Base-by-base conservation (phyloP, 2,329 filamentous ascomycete species). In the Pseudogymnoascus sp. region DNA sequence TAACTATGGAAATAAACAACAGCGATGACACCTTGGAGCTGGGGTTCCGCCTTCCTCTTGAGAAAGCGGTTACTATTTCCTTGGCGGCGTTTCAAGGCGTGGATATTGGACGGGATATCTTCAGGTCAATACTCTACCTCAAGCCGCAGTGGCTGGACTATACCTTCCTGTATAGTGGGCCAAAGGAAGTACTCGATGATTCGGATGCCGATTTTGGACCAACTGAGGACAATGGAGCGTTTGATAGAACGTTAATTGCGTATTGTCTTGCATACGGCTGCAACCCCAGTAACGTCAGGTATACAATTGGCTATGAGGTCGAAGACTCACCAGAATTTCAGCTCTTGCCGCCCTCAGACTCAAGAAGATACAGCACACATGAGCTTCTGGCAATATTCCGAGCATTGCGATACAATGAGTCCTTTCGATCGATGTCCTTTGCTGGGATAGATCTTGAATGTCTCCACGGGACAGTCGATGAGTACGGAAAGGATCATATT, bases 331-430 rank as follows among this genome's bases (percentile, higher is more conserved):
- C 87, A 4, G 81, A 82, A 35, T 90, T 90, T 68, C 79, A 81
- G 64, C 77, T 90, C 7, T 75, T 87, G 6, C 79, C 78, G 18
- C 83, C 86, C 2, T 77, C 78, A 18, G 77, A 77, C 57, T 73
- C 77, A 8, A 73, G 74, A 11, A 79, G 79, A 37, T 90, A 90
- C 67, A 79, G 76, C 2, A 75, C 78, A 4, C 70, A 85, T 22
- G 87, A 89, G 68, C 73, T 89, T n/a, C 77, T 90, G 30, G 85
- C 87, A 4, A 79, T 90, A n/a, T 80, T 88, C 77, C 79, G 86
- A 63, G 79, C 87, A 8, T 71, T 90, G 60, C 81, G 87, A 39
- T 90, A 88, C 71, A 89, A 90, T 67, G 85, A 89, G 67, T 81
- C 78, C 1, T 90, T 89, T 70, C 76, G 76, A 28, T 83, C 84